Evolutionary conservation across 2,329 filamentous ascomycete species (phyloP), one percentile per base, ranked within the genome.

Genomic region (Colletotrichum sp.): DNA sequence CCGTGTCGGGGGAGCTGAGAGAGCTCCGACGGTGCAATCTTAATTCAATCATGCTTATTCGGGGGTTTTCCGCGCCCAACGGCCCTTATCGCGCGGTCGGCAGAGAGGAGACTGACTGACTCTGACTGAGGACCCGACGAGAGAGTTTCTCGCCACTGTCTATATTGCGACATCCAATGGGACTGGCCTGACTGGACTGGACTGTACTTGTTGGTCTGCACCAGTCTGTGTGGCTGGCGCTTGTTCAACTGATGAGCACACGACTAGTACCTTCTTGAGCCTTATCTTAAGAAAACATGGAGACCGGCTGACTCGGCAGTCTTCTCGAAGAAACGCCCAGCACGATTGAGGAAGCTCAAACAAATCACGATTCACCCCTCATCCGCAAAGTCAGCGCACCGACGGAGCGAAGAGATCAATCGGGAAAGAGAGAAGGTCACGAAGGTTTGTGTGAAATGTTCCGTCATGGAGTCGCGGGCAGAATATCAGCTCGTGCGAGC

Each of bases 21-120:
- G 69, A 28, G 30, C 10, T n/a, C 26, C 69, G 28, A 69, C 63
- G 63, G 43, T 64, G 64, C 73, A 73, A 73, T 69, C 73, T 69
- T 75, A 73, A 52, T 64, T 28, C 58, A 64, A 64, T 73, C 73
- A 75, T 75, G 73, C 73, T 73, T 75, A 75, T 64, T 69, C 63
- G 34, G 28, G 30, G 30, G 30, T 7, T 52, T 16, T n/a, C 36
- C 48, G 7, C 48, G 7, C 73, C 28, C 30, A 69, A 61, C 59
- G 32, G 48, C 30, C n/a, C 56, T 73, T 73, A 73, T 73, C 69
- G 63, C 43, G 34, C n/a, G 24, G 56, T 43, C 14, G 52, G 21
- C 52, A 34, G 12, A 65, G 48, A 52, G 43, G 43, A 52, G 43
- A 13, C 43, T 48, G 38, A n/a, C 38, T 48, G 18, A 48, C 18